Conservation (phyloP, 2,329 filamentous ascomycete genomes). For the Coniochaeta ligniaria region DNA sequence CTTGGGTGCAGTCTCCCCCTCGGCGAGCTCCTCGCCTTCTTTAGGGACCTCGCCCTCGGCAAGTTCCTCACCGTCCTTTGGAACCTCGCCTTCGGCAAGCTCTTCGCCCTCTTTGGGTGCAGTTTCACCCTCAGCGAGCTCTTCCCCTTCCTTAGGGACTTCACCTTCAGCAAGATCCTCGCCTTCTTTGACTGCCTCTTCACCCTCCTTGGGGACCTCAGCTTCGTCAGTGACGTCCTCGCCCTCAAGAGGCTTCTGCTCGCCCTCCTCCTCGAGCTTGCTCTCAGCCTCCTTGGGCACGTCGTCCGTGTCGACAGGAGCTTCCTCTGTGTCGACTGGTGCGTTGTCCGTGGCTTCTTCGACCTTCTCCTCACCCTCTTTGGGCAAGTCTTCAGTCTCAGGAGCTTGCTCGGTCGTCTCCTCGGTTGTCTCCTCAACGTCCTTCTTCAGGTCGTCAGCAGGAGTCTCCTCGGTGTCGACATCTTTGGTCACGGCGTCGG, state of each 20-base stretch:
- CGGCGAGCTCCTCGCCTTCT: background rate
- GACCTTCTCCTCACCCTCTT: background rate
- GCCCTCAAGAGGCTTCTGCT: constrained; percentile 8
- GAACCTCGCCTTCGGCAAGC: constrained; percentile 4
- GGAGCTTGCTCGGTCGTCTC: constrained; percentile 8
- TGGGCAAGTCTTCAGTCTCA: background rate
- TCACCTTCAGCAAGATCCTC: constrained; percentile 6
- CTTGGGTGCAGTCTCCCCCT: background rate
- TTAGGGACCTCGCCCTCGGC: background rate
- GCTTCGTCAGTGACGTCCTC: constrained; percentile 9
- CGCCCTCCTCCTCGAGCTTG: constrained; percentile 4
- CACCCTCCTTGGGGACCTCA: constrained; percentile 2
- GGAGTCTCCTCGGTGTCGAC: constrained; percentile 2
- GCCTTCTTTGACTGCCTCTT: constrained; percentile 8
- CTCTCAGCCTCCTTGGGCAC: constrained; percentile 5
- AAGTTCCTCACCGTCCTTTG: constrained; percentile 6
- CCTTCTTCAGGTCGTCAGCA: constrained; percentile 4
- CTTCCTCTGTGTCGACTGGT: constrained; percentile 12
- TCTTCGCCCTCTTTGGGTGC: constrained; percentile 7
- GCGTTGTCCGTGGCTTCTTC: constrained; percentile 14
- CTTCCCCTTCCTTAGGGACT: constrained; percentile 1
- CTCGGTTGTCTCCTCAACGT: constrained; percentile 7
- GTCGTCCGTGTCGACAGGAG: constrained; percentile 7
- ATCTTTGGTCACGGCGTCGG: constrained; percentile 6
- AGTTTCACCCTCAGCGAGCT: background rate